Conservation (phyloP, 169 alveolate genomes). For the Cryptosporidium felis region DNA sequence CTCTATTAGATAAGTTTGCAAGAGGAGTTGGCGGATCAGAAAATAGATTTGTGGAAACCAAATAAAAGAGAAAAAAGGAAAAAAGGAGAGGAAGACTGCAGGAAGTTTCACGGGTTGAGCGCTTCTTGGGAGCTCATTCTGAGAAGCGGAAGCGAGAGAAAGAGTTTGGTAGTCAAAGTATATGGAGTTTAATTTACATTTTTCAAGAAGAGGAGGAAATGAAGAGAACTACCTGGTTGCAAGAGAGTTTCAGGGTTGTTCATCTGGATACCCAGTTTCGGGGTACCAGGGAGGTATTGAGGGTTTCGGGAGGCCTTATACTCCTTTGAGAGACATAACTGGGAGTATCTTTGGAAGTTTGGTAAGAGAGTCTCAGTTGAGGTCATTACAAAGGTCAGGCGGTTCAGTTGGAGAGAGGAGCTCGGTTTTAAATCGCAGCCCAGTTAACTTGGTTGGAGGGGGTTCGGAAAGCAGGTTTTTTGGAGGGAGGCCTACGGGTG, state of each 20-base stretch:
- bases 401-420: not conserved
- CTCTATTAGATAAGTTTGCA: no score
- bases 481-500: no score
- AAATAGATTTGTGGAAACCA: not conserved
- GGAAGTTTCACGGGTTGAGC: not conserved
- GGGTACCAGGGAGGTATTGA: not conserved
- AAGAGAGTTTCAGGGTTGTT: not conserved
- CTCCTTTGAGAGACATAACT: constrained; percentile 30
- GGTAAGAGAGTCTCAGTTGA: not conserved
- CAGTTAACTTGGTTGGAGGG: no score
- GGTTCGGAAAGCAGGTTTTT: not conserved
- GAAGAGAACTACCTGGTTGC: not conserved
- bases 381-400: not conserved
- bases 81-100: not conserved
- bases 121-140: not conserved
- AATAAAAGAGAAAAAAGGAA: not conserved
- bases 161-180: not conserved
- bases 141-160: not conserved
- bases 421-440: no score
- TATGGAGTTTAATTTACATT: not conserved
- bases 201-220: not conserved
- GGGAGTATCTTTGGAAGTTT: constrained; percentile 39
- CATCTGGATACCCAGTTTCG: not conserved
- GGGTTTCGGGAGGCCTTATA: not conserved
- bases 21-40: not conserved